phyloP scores from a whole-genome alignment of 2,329 filamentous ascomycete genomes.

The Rhinocladiella mackenziei region DNA sequence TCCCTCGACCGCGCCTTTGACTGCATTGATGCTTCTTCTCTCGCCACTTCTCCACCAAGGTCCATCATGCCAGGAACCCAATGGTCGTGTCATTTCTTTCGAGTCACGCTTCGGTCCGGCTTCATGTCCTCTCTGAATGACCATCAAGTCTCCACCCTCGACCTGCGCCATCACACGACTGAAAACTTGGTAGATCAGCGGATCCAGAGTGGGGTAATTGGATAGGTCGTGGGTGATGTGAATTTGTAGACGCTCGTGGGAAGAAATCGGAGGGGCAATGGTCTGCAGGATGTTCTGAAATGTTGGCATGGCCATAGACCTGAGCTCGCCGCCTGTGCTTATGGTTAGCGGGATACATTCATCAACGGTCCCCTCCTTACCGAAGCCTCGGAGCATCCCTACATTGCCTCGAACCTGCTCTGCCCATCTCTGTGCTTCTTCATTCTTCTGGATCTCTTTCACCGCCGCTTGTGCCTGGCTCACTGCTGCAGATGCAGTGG shows the following conservation, averaged over 20 bases:
- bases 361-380: conserved; percentile 48
- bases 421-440: conserved; percentile 94
- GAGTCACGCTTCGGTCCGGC: conserved; percentile 65
- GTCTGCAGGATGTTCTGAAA: conserved; percentile 94
- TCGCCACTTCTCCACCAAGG: conserved; percentile 81
- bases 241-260: conserved; percentile 93
- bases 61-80: conserved; percentile 79
- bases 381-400: conserved; percentile 68
- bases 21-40: conserved; percentile 71
- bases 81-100: conserved; percentile 52
- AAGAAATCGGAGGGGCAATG: conserved; percentile 90
- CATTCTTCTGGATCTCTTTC: conserved; percentile 91
- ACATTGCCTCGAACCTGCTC: conserved; percentile 91
- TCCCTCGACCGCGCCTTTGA: conserved; percentile 77
- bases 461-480: conserved; percentile 91
- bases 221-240: conserved; percentile 95
- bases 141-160: conserved; percentile 89
- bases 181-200: conserved; percentile 86
- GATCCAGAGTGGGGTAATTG: conserved; percentile 90
- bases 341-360: neutral
- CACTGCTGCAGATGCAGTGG: conserved; percentile 67
- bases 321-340: conserved; percentile 72
- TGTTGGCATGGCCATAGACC: conserved; percentile 81
- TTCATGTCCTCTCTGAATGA: conserved; percentile 90
- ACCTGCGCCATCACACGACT: conserved; percentile 98